Base-by-base conservation (phyloP, 2,329 filamentous ascomycete species). In the Colletotrichum eremochloae region DNA sequence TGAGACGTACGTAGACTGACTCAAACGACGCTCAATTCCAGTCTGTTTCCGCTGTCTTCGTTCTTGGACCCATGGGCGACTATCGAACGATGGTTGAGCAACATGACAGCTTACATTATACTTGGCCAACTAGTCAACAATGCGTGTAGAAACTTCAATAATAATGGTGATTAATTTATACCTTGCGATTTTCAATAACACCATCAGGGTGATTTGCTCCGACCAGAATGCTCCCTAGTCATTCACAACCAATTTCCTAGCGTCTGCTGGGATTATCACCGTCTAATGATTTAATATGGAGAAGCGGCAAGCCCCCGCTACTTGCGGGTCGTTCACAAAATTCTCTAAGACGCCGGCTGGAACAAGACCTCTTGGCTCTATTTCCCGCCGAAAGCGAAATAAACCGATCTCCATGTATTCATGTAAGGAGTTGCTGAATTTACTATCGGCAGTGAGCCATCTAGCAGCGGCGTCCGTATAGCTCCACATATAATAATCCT, bases 401-500 rank as follows among this genome's bases (percentile, higher is more conserved):
- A 29, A 5, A 29, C 3, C 29, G n/a, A 7, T 9, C 11, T n/a
- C 1, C 11, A 9, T n/a, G 7, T n/a, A 20, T 3, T 1, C 11
- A 9, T n/a, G 7, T n/a, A 20, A 1, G 1, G 20, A 5, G 8
- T 9, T 9, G 1, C 44, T 46, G 20, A n/a, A n/a, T 3, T 44
- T 20, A n/a, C 8, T 46, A n/a, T 1, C 8, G 3, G 20, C 2
- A 46, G 20, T 46, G 44, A 46, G 20, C 7, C 2, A 46, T n/a
- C 7, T 5, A 20, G 18, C 6, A 24, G 12, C 24, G 3, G 9
- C 4, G 11, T 24, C 12, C 12, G 3, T 1, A 29, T 15, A 29
- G 2, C 8, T 29, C 20, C 12, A 52, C 15, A 3, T 6, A 29
- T 29, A 29, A 7, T 20, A 15, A 15, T 14, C 12, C 4, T 11